These are phyloP conservation scores for Aspergillus tamarii DNA, from an alignment of 2,329 filamentous ascomycete genomes.

Conservation along the genomic window DNA sequence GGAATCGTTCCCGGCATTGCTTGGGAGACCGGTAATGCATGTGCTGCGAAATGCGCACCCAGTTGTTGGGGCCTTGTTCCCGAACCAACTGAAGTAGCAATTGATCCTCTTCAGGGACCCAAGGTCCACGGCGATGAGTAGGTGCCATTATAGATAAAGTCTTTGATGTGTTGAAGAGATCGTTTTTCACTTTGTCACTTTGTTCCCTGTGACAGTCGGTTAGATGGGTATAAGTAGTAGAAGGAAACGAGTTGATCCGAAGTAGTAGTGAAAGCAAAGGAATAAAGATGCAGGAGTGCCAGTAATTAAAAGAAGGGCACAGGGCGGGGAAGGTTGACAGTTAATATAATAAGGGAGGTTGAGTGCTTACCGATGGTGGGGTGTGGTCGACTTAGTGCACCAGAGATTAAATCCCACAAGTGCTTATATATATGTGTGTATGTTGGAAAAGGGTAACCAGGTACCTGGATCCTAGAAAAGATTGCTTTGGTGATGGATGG, in stretches of 20 bases:
- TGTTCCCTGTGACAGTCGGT: neutral
- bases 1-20: slow-evolving; percentile 91
- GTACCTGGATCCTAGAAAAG: neutral
- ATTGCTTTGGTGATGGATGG: neutral
- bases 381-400: slow-evolving; percentile 7
- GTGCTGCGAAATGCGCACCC: slow-evolving; percentile 80
- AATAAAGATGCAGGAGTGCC: neutral
- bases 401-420: slow-evolving; percentile 7
- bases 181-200: neutral
- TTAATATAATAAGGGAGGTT: slow-evolving; percentile 1
- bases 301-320: neutral
- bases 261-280: neutral
- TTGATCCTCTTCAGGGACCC: slow-evolving; percentile 77
- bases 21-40: slow-evolving; percentile 83
- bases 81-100: slow-evolving; percentile 71
- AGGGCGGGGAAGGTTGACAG: slow-evolving; percentile 5
- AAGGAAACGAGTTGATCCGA: neutral
- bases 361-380: slow-evolving; percentile 10
- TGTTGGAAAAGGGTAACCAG: neutral
- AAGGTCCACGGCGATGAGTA: slow-evolving; percentile 74
- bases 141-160: slow-evolving; percentile 40
- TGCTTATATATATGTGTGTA: neutral
- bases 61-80: slow-evolving; percentile 77
- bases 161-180: neutral
- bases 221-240: neutral